Evolutionary conservation across 2,329 filamentous ascomycete genomes (phyloP), one percentile per base, ranked within the genome.

Genomic region (Beauveria sp.): DNA sequence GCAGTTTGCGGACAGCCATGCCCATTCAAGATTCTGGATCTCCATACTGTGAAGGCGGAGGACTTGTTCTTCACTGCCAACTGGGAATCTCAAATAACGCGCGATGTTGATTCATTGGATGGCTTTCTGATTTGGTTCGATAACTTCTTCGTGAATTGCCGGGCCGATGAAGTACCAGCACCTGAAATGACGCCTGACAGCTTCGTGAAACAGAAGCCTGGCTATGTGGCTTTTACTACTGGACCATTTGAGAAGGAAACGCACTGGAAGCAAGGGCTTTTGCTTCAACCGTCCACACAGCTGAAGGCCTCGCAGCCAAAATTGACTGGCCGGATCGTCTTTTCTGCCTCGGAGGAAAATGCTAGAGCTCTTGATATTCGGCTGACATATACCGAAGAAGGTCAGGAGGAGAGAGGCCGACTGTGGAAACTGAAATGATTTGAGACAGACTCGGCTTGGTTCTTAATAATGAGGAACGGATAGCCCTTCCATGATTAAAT

Each of bases 51-150:
- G 51, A 87, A 81, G 24, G 79, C 85, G 1, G 80, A 87, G 43
- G 91, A 97, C 67, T 80, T 97, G 20, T 82, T 84, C 18, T 97
- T 97, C 76, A 84, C 83, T 52, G 83, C 86, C 9, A 76, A 82
- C 3, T 96, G 91, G 78, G 72, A 81, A 60, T 82, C 86, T 10
- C 82, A 78, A 18, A 70, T 95, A 6, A 81, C 79, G 1, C 76
- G 81, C 50, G 83, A 88, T 64, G 78, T 88, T 61, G 85, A 89
- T 63, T 77, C 80, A 1, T 77, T 97, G n/a, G 91, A 97, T 70
- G 93, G 91, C 5, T 96, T 92, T 73, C 81, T 91, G 16, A 83
- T 96, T 67, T 97, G 93, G 91, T 97, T 97, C 72, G 93, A 98
- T 73, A 93, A 89, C 26, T 95, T 95, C 79, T 97, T 97, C 75